Base-by-base conservation (phyloP, 2,329 filamentous ascomycete species). In the Annulohypoxylon truncatum region DNA sequence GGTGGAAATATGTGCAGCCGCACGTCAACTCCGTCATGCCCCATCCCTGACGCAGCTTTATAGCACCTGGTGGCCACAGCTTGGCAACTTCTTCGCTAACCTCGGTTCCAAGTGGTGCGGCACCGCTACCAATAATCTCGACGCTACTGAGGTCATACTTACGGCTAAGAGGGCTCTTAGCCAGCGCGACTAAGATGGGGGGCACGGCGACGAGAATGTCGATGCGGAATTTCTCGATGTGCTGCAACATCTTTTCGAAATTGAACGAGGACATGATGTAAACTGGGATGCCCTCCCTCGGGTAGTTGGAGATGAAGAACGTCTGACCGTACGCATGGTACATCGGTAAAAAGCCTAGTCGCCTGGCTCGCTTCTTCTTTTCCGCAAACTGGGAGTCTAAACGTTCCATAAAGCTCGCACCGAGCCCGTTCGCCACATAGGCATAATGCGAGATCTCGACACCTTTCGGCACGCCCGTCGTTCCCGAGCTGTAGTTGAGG, bases 1-100 rank as follows among this genome's bases (percentile, higher is more conserved):
- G 86, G 67, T 91, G 83, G 85, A 89, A 94, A 5, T 83, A 84
- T 10, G 92, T 83, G 15, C 86, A 82, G 0, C 90, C 88, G 77
- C 92, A 95, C 0, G 92, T 96, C 2, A 86, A 80, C 76, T 96
- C 93, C 0, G 93, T 96, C 93, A 96, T 95, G 4, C 93, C 93
- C 91, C 92, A 96, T 3, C 92, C 93, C 77, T 95, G 92, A 74
- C 81, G 80, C 10, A 85, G 68, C 2, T 69, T 56, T 6, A 84
- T 59, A 1, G 75, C 71, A 2, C 74, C 73, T 24, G 68, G 57
- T 1, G 77, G 77, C 82, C 88, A 89, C 61, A 89, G 74, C 62
- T 80, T 83, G 75, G 90, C 84, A 8, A 88, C 84, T 69, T 90
- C 87, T 9, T 82, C 81, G 59, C 81, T 82, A 2, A 88, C 80